Base-by-base conservation (phyloP, 768 basidiomycete species). In the Leucogyrophana mollusca region DNA sequence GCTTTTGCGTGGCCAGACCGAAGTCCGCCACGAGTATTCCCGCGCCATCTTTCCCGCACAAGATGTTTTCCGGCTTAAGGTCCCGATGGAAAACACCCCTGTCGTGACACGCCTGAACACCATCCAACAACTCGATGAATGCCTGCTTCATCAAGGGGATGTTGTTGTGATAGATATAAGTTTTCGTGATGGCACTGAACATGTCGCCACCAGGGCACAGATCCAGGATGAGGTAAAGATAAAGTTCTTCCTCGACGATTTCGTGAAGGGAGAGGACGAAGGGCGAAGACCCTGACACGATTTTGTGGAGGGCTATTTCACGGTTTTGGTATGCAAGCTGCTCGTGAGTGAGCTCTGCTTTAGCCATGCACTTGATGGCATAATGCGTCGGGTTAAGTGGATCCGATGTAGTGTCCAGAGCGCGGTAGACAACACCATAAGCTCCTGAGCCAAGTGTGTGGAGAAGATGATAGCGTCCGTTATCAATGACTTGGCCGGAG, bases 31-130 rank as follows among this genome's bases (percentile, higher is more conserved):
- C 71, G 46, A 73, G 74, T 27, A 90, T 71, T 50, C 69, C 65
- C 34, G 62, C 58, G 13, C 83, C 82, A 41, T 65, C 80, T 57
- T 62, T 66, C 49, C 62, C 76, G 57, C 79, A 82, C 30, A 93
- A 67, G 21, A 91, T 73, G 61, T 85, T 90, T 61, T 92, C 91
- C 1, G 90, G 90, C 64, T 94, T 93, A 57, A 94, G 77, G 57
- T 93, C 90, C 20, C 90, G 85, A 66, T 94, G 92, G 59, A 78
- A 90, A 51, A 94, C 80, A 9, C 82, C 79, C 34, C 73, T 71
- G 34, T 69, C 61, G 56, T 94, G 90, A 57, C 86, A 90, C 59
- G 85, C 75, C 40, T 84, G 74, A 34, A 94, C 79, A 1, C 87
- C 87, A 52, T 90, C 87, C 42, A 94, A 67, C 40, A 94, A 78